These are phyloP conservation scores for Coemansia sp. DNA, from an alignment of 371 early-diverging fungal species.

Conservation along the genomic window DNA sequence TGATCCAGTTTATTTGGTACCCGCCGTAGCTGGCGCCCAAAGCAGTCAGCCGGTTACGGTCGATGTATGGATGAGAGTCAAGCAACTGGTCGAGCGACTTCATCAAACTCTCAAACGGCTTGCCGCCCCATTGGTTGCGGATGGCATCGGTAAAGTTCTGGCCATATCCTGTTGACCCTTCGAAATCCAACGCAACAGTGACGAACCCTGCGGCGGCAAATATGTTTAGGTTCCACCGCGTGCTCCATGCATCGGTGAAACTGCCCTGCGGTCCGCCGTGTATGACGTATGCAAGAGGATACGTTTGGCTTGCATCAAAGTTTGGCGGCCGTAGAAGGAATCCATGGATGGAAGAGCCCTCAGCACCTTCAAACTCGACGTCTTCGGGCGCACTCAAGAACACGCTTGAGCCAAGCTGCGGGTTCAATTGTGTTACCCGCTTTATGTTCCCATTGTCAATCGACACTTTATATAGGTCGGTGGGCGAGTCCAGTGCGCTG, in stretches of 20 bases:
- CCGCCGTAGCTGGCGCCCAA: conserved; percentile 83
- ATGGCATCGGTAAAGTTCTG: conserved; percentile 75
- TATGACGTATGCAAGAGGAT: conserved; percentile 80
- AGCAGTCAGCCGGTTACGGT: conserved; percentile 62
- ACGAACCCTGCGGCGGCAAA: conserved; percentile 76
- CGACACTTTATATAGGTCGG: conserved; percentile 29
- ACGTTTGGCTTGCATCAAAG: conserved; percentile 60
- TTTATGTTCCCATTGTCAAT: not conserved
- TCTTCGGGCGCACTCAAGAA: conserved; percentile 61
- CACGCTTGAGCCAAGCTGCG: conserved; percentile 46
- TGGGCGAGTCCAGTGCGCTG: conserved; percentile 49
- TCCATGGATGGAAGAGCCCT: conserved; percentile 68
- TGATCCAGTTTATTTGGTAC: conserved; percentile 78
- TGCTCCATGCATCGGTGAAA: conserved; percentile 69
- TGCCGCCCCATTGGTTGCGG: conserved; percentile 74
- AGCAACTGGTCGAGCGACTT: conserved; percentile 71
- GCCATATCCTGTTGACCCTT: conserved; percentile 84
- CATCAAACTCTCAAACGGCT: conserved; percentile 74
- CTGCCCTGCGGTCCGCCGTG: conserved; percentile 85
- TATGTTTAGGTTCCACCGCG: conserved; percentile 75
- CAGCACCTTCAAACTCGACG: conserved; percentile 64
- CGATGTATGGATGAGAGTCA: conserved; percentile 61
- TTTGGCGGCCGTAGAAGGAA: conserved; percentile 68
- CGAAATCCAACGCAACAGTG: conserved; percentile 74
- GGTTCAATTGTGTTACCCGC: conserved; percentile 56